Conservation (phyloP, 352 stramenopile genomes). For the Globisporangium solare region DNA sequence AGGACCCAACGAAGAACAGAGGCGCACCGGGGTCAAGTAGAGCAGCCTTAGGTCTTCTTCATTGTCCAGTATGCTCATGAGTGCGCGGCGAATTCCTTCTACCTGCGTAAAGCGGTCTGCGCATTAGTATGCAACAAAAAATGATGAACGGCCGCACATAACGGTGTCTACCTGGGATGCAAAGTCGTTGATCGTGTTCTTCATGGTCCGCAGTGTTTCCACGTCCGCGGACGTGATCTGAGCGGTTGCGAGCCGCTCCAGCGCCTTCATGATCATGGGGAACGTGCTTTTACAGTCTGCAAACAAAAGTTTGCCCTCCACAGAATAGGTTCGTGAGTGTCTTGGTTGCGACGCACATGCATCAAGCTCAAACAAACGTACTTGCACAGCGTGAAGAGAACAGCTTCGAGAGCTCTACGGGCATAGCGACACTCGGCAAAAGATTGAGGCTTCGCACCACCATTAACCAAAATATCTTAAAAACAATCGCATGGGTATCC, state of each 20-base stretch:
- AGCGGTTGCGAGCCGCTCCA: conserved; percentile 12
- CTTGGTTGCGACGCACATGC: no score
- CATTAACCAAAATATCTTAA: not conserved
- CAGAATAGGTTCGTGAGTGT: not conserved
- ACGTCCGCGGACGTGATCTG: conserved; percentile 18
- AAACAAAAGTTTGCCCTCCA: conserved; percentile 5
- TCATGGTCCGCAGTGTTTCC: conserved; percentile 24
- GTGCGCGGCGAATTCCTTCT: conserved; percentile 15
- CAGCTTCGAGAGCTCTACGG: conserved; percentile 34
- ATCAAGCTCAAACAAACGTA: conserved; percentile 4
- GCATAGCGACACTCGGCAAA: no score
- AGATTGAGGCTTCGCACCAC: no score
- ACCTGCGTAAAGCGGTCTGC: conserved; percentile 5
- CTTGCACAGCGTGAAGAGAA: conserved; percentile 24
- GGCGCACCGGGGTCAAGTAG: conserved; percentile 13
- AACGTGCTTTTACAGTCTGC: conserved; percentile 13
- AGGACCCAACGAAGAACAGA: not conserved
- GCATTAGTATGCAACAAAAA: not conserved
- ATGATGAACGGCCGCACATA: not conserved
- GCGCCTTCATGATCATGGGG: conserved; percentile 10
- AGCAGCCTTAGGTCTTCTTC: conserved; percentile 28
- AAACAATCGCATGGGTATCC: conserved; percentile 14
- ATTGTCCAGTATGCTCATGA: conserved; percentile 29
- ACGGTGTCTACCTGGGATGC: conserved; percentile 14
- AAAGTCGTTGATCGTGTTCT: conserved; percentile 37